Conservation (phyloP, 495 filamentous ascomycete species). For the Neurospora sp. region DNA sequence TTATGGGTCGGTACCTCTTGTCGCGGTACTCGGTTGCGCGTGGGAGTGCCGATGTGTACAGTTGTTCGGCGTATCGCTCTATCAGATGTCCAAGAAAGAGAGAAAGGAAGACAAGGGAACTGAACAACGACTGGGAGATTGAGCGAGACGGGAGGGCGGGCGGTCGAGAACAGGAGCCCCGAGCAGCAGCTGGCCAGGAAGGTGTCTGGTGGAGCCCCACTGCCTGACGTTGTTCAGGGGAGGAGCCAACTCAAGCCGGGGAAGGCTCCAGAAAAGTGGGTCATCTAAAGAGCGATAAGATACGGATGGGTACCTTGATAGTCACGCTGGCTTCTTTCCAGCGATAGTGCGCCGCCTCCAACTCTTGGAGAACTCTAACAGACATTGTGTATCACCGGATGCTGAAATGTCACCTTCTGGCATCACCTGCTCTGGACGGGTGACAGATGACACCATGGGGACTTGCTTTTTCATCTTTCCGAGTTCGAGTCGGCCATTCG, state of each 20-base stretch:
- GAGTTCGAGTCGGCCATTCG: neutral
- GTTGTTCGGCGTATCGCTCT: neutral
- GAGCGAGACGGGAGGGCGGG: neutral
- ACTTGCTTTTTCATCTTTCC: neutral
- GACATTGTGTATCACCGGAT: neutral
- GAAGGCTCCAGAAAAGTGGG: neutral
- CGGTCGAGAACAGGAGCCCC: neutral
- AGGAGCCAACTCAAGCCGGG: neutral
- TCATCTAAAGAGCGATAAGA: neutral
- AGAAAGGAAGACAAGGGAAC: neutral
- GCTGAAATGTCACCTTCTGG: neutral
- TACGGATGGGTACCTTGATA: neutral
- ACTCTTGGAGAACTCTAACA: neutral
- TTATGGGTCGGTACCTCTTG: neutral
- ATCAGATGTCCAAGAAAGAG: neutral
- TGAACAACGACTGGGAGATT: neutral
- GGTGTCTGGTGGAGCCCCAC: constrained; percentile 1
- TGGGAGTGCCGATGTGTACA: neutral
- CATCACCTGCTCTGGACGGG: neutral
- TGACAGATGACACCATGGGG: neutral
- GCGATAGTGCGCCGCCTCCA: neutral
- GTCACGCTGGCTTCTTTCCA: neutral
- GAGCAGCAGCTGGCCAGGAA: neutral
- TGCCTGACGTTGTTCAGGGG: neutral
- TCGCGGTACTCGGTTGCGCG: neutral